A percentile compares a stretch with the other conserved stretches of the same genome.
These are phyloP conservation scores for Trichoderma atrobrunneum DNA, from an alignment of 2,329 filamentous ascomycete genomes.

Conservation along the genomic window DNA sequence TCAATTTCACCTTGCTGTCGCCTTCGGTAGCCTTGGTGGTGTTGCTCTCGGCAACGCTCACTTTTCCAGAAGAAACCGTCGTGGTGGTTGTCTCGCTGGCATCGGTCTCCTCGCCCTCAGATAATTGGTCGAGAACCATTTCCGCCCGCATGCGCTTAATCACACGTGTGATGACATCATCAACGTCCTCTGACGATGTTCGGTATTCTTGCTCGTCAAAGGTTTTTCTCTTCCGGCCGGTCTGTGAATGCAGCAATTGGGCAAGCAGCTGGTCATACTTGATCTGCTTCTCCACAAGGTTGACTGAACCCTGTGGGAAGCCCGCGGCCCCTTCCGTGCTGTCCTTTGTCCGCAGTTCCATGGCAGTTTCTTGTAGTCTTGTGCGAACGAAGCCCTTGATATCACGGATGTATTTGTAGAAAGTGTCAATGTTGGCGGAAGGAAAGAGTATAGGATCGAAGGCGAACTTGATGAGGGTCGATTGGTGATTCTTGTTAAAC, in stretches of 20 bases:
- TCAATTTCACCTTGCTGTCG: slow-evolving; percentile 43
- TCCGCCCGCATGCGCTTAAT: slow-evolving; percentile 64
- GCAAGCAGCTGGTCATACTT: slow-evolving; percentile 55
- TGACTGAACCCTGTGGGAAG: slow-evolving; percentile 50
- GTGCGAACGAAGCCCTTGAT: slow-evolving; percentile 72
- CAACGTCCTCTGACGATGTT: slow-evolving; percentile 46
- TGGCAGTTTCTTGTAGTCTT: slow-evolving; percentile 64
- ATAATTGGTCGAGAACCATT: slow-evolving; percentile 54
- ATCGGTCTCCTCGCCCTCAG: slow-evolving; percentile 45
- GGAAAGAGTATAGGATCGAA: slow-evolving; percentile 73
- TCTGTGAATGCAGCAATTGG: slow-evolving; percentile 41
- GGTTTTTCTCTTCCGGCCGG: slow-evolving; percentile 45
- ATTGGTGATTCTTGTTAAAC: slow-evolving; percentile 93
- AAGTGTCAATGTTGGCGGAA: slow-evolving; percentile 61
- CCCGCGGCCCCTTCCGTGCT: slow-evolving; percentile 47
- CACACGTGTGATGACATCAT: slow-evolving; percentile 52
- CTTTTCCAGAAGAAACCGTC: slow-evolving; percentile 31
- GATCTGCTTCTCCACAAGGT: slow-evolving; percentile 49
- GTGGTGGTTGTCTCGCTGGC: slow-evolving; percentile 29
- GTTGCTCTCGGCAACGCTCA: slow-evolving; percentile 30
- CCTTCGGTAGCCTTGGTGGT: slow-evolving; percentile 28
- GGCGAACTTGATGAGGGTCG: slow-evolving; percentile 76
- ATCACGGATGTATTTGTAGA: slow-evolving; percentile 76
- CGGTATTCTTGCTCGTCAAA: slow-evolving; percentile 55
- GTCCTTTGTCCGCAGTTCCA: slow-evolving; percentile 57